Percentiles rank a stretch among this genome's conserved stretches.
Conservation (phyloP, 768 basidiomycete genomes). For the Sporobolomyces roseus region DNA sequence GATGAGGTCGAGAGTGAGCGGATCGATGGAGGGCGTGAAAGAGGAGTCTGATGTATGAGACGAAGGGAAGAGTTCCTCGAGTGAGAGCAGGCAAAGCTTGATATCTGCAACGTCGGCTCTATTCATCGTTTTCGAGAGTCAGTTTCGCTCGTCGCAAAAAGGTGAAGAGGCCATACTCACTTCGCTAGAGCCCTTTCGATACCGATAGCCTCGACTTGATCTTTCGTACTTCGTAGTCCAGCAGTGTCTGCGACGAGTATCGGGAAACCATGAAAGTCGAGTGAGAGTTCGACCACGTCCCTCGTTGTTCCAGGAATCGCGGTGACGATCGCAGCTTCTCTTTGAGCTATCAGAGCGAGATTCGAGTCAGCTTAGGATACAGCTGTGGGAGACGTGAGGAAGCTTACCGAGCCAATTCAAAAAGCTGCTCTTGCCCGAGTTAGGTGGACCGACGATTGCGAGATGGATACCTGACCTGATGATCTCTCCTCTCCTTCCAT, state of each 20-base stretch:
- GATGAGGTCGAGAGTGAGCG: constrained; percentile 55
- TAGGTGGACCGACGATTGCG: constrained; percentile 87
- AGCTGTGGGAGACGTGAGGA: constrained; percentile 10
- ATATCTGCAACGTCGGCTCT: constrained; percentile 65
- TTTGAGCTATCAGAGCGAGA: constrained; percentile 57
- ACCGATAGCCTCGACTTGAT: constrained; percentile 75
- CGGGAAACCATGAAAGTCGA: constrained; percentile 83
- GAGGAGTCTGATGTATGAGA: not conserved
- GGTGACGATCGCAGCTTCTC: constrained; percentile 86
- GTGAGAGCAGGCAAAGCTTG: constrained; percentile 73
- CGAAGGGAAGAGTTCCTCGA: constrained; percentile 54
- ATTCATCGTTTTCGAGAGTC: too few relatives aligned
- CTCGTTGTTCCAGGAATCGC: constrained; percentile 82
- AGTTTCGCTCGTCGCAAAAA: not conserved
- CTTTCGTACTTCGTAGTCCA: constrained; percentile 65
- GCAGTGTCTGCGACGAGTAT: constrained; percentile 81
- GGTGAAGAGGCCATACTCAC: constrained; percentile 52
- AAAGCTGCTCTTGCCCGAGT: constrained; percentile 87
- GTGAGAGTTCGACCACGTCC: constrained; percentile 75
- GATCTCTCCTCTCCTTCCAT: constrained; percentile 75
- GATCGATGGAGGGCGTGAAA: constrained; percentile 24
- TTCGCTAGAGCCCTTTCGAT: constrained; percentile 66
- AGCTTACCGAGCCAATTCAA: constrained; percentile 71
- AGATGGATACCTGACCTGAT: constrained; percentile 74
- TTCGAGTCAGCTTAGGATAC: too few relatives aligned